phyloP scores from a whole-genome alignment of 495 filamentous ascomycete genomes.

The Aspergillus diversus region DNA sequence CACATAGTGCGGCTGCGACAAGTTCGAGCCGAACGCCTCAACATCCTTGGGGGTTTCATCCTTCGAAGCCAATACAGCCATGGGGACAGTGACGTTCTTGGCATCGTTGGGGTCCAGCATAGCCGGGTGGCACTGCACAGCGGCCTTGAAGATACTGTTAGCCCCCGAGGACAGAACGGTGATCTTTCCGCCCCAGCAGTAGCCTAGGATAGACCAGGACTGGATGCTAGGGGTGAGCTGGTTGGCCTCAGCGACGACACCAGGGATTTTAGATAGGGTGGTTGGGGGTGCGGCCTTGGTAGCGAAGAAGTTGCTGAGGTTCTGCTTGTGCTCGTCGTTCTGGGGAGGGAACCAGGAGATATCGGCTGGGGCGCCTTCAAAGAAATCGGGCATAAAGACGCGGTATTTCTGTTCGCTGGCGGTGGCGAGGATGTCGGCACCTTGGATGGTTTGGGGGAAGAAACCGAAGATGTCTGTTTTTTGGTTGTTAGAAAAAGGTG shows the following conservation, averaged over 20 bases:
- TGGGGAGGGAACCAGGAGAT: slow-evolving; percentile 71
- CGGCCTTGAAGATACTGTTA: slow-evolving; percentile 67
- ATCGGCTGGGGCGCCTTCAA: slow-evolving; percentile 52
- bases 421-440: slow-evolving; percentile 59
- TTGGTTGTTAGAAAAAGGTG: background rate
- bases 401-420: slow-evolving; percentile 53
- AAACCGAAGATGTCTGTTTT: slow-evolving; percentile 58
- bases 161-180: slow-evolving; percentile 60
- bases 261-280: slow-evolving; percentile 65
- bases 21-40: slow-evolving; percentile 66
- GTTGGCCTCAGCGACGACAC: slow-evolving; percentile 59
- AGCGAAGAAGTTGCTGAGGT: slow-evolving; percentile 75
- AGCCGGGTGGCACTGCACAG: slow-evolving; percentile 77
- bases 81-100: slow-evolving; percentile 63
- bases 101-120: slow-evolving; percentile 82
- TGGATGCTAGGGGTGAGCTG: slow-evolving; percentile 55
- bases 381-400: slow-evolving; percentile 63
- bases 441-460: slow-evolving; percentile 58
- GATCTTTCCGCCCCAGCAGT: slow-evolving; percentile 94
- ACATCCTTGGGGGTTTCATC: slow-evolving; percentile 71
- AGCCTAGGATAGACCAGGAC: slow-evolving; percentile 86
- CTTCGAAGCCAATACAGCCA: slow-evolving; percentile 67
- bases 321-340: slow-evolving; percentile 77
- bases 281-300: slow-evolving; percentile 66
- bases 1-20: slow-evolving; percentile 70